Evolutionary conservation across 2,329 filamentous ascomycete species (phyloP).

Genomic region (Nothophoma quercina): DNA sequence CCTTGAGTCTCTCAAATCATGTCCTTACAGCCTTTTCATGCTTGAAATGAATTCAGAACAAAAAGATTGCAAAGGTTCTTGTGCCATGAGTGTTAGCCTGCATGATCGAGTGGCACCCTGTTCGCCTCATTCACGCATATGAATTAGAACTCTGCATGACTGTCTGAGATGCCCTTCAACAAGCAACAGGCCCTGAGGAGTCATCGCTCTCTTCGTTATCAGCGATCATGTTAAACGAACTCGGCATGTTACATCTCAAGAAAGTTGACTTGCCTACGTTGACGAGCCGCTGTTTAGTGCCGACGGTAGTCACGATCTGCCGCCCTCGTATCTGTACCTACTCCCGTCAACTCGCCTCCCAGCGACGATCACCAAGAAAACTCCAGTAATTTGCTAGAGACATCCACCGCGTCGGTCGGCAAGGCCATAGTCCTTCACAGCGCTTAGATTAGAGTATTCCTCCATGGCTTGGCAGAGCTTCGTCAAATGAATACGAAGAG

Average conservation of each 20-base stretch:
- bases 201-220: too few species aligned
- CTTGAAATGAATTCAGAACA: too few species aligned
- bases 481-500: neutral
- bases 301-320: neutral
- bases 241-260: neutral
- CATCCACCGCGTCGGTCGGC: slow-evolving; percentile 5
- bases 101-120: too few species aligned
- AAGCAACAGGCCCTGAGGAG: too few species aligned
- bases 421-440: neutral
- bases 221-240: neutral
- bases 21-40: too few species aligned
- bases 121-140: too few species aligned
- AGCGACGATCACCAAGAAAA: neutral
- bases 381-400: slow-evolving; percentile 4
- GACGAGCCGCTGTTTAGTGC: neutral
- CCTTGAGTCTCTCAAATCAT: too few species aligned
- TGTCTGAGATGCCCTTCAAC: too few species aligned
- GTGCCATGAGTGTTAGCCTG: too few species aligned
- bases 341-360: neutral
- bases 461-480: neutral
- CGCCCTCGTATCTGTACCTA: neutral
- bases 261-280: neutral
- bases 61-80: too few species aligned
- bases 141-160: too few species aligned
- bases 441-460: neutral